Conservation (phyloP, 257 asterid species). For the Coffea canephora region DNA sequence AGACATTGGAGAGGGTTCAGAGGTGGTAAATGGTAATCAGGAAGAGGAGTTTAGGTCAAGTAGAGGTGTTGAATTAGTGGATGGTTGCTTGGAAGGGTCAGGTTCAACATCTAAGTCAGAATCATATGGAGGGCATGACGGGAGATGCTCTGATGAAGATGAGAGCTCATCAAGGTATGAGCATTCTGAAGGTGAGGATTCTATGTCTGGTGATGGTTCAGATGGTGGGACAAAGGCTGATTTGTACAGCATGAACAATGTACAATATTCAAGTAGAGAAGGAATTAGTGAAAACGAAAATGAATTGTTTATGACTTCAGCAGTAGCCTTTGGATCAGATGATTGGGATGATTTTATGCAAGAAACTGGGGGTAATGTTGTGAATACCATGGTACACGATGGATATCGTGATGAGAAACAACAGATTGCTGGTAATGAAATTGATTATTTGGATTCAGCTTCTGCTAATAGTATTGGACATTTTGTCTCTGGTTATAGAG, state of each 20-base stretch:
- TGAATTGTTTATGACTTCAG: slow-evolving; percentile 56
- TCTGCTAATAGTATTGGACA: slow-evolving; percentile 17
- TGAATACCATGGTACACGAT: slow-evolving; percentile 31
- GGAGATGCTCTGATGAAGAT: slow-evolving; percentile 44
- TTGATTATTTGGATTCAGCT: slow-evolving; percentile 22
- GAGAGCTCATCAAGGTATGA: slow-evolving; percentile 52
- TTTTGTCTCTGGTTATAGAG: slow-evolving; percentile 21
- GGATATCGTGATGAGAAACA: slow-evolving; percentile 31
- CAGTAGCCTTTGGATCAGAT: slow-evolving; percentile 73
- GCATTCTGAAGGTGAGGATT: slow-evolving; percentile 77
- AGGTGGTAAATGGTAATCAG: neutral
- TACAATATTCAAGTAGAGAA: slow-evolving; percentile 24
- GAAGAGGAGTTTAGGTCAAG: slow-evolving; percentile 22
- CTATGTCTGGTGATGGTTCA: slow-evolving; percentile 73
- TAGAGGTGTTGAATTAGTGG: slow-evolving; percentile 15
- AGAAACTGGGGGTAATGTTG: slow-evolving; percentile 41
- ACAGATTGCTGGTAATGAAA: slow-evolving; percentile 25
- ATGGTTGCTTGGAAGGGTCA: slow-evolving; percentile 23
- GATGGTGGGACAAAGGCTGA: slow-evolving; percentile 49
- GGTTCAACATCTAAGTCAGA: slow-evolving; percentile 20
- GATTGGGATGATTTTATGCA: slow-evolving; percentile 80
- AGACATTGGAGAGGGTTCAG: slow-evolving; percentile 21
- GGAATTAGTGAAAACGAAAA: slow-evolving; percentile 35
- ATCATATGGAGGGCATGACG: slow-evolving; percentile 29
- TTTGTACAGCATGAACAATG: slow-evolving; percentile 29